Base-by-base conservation (phyloP, 805 yeast species). In the Trichomonascus vanleenenianus region DNA sequence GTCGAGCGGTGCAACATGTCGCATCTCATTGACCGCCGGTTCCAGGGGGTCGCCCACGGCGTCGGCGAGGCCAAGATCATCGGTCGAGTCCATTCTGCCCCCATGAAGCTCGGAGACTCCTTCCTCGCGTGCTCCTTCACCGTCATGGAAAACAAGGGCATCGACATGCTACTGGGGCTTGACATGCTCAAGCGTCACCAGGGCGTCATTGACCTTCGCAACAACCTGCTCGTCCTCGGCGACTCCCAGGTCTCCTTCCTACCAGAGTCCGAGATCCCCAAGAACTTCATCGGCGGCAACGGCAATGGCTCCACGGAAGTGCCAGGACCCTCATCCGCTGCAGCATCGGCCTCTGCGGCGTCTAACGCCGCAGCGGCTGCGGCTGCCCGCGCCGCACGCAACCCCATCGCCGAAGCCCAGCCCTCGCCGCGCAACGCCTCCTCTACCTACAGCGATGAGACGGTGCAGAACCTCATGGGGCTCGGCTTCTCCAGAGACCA, bases 151-250 rank as follows among this genome's bases (percentile, higher is more conserved):
- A 68, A 67, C 7, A 56, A 59, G 20, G 52, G 55, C 35, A 62
- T 68, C 35, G 95, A 87, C 52, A 70, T 89, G 52, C 67, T 93
- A 35, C 71, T 93, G 30, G 99, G 99, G 0, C 70, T 93, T 43
- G 98, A 93, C 40, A 67, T 91, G 95, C 72, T 93, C 56, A 81
- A 83, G 63, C 79, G 96, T 53, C 91, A 88, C 62, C 88, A 81
- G 59, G 95, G 95, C 41, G 67, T 72, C 33, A 78, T 93, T 43
- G 96, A 93, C 61, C 70, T 93, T 54, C 73, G 73, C 38, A 69
- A 69, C 40, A 81, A 85, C 57, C 73, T 72, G 8, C 71, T 93
- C 45, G 71, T 74, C 2, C 76, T 91, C 45, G 93, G 84, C n/a
- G 81, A 78, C 45, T 78, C 79, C 22, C 82, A 80, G 52, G 77